Evolutionary conservation across 257 asterid species (phyloP).

Genomic region (Solanum stenotomum): DNA sequence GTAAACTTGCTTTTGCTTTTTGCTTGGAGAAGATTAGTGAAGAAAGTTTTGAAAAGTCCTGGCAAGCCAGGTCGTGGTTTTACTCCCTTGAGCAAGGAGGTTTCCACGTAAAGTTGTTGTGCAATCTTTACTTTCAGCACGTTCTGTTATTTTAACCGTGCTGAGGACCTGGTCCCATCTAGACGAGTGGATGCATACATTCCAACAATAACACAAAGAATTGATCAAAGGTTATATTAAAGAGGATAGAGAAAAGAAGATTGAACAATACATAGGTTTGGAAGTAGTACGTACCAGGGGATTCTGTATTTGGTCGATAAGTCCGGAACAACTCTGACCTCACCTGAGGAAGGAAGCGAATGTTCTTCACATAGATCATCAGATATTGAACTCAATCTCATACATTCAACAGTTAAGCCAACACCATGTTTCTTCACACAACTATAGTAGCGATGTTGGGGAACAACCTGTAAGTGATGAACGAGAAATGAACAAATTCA

Average conservation of each 20-base stretch:
- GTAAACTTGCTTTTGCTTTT: too few relatives aligned
- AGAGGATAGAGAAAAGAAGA: not conserved
- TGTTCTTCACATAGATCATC: constrained; percentile 69
- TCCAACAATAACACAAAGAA: not conserved
- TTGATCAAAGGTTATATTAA: not conserved
- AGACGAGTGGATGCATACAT: too few relatives aligned
- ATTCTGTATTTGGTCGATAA: constrained; percentile 44
- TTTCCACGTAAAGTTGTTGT: too few relatives aligned
- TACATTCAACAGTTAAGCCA: constrained; percentile 61
- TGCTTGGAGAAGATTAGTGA: too few relatives aligned
- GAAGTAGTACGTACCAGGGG: constrained; percentile 59
- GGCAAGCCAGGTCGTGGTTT: too few relatives aligned
- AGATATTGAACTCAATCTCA: constrained; percentile 59
- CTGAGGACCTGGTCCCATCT: too few relatives aligned
- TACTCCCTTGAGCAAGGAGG: too few relatives aligned
- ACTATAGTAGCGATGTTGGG: constrained; percentile 48
- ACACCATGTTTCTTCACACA: constrained; percentile 55
- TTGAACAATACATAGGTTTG: not conserved
- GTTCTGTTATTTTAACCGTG: too few relatives aligned
- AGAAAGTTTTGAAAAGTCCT: too few relatives aligned
- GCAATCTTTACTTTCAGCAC: too few relatives aligned
- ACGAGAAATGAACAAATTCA: not conserved
- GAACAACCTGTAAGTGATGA: constrained; percentile 47
- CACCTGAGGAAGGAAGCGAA: constrained; percentile 68
- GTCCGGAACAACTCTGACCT: constrained; percentile 79